Conservation (phyloP, 129 eudicot genomes). For the Cynara cardunculus region DNA sequence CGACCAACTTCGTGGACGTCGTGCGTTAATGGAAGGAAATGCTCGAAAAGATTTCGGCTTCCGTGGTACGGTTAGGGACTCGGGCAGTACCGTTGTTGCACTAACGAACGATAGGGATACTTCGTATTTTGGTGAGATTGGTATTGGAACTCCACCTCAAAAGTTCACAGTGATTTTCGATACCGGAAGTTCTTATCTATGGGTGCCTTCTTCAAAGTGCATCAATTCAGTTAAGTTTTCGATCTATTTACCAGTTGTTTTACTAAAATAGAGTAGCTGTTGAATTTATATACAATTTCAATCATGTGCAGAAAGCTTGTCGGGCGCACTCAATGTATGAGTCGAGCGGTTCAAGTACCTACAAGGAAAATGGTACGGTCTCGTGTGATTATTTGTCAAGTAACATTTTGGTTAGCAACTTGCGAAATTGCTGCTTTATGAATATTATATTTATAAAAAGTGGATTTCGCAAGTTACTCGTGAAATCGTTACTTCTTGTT, state of each 20-base stretch:
- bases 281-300: conserved; percentile 2
- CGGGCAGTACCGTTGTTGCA: conserved; percentile 55
- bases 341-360: conserved; percentile 65
- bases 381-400: neutral
- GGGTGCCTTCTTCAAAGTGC: conserved; percentile 98
- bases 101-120: conserved; percentile 89
- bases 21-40: conserved; percentile 31
- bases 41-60: conserved; percentile 32
- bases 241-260: too few relatives aligned
- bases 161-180: conserved; percentile 93
- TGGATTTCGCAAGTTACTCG: neutral
- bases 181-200: conserved; percentile 96
- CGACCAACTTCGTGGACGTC: conserved; percentile 35
- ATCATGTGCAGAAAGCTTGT: conserved; percentile 56
- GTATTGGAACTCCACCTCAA: conserved; percentile 89
- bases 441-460: too few relatives aligned
- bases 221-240: conserved; percentile 68
- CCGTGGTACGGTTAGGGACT: conserved; percentile 32
- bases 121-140: conserved; percentile 93
- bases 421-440: too few relatives aligned
- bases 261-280: neutral
- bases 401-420: too few relatives aligned
- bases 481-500: neutral
- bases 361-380: conserved; percentile 63
- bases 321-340: conserved; percentile 62